phyloP scores from a whole-genome alignment of 1,284 basidiomycete genomes.

The Phaffia rhodozyma region DNA sequence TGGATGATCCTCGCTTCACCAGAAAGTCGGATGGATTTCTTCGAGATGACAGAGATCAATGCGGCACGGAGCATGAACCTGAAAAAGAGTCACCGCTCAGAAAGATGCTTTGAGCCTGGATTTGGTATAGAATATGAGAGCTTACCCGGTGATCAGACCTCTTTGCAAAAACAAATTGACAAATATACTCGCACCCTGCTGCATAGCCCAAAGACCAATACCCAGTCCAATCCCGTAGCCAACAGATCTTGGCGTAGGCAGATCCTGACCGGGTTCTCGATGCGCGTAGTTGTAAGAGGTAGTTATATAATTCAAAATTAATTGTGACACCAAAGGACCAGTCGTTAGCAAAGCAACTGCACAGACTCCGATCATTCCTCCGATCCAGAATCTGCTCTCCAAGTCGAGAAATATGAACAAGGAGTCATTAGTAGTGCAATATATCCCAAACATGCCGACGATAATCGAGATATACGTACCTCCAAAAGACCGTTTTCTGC shows the following conservation, averaged over 20 bases:
- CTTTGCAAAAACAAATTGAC: conserved; percentile 11
- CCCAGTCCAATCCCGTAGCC: conserved; percentile 5
- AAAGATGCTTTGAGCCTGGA: too few species aligned
- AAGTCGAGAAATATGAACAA: not conserved
- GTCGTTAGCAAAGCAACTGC: not conserved
- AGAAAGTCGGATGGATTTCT: conserved; percentile 10
- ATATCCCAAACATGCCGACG: too few species aligned
- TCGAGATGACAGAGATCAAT: conserved; percentile 11
- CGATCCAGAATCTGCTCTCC: not conserved
- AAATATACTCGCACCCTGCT: conserved; percentile 5
- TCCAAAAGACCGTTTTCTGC: conserved; percentile 12
- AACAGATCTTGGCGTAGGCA: not conserved
- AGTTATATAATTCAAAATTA: not conserved
- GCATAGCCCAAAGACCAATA: conserved; percentile 16
- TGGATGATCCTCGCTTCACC: conserved; percentile 8
- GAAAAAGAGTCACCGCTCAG: not conserved
- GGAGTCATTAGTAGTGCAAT: too few species aligned
- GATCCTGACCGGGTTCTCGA: not conserved
- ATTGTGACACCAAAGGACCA: conserved; percentile 7
- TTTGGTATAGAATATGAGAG: not conserved
- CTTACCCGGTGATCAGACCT: not conserved
- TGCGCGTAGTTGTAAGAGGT: conserved; percentile 8
- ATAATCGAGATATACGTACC: not conserved
- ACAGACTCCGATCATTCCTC: not conserved
- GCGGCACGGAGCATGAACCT: conserved; percentile 13